A percentile compares a stretch with the other conserved stretches of the same genome.
Evolutionary conservation across 805 yeast species (phyloP).

Genomic region (Wickerhamiella shivajii): DNA sequence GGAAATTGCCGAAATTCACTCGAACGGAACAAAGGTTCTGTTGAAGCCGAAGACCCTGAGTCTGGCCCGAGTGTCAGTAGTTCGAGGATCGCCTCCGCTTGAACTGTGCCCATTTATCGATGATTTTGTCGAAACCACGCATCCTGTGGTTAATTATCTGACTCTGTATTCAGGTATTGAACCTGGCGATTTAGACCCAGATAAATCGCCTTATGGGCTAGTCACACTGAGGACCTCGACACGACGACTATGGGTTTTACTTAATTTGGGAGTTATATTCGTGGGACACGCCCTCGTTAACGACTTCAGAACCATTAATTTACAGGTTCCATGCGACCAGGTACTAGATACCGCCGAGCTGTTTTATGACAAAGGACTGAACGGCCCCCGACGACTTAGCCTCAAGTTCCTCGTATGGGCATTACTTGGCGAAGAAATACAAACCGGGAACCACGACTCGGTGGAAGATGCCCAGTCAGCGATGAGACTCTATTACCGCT

Average conservation of each 20-base stretch:
- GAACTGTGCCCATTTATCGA: conserved; percentile 66
- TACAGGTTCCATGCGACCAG: conserved; percentile 72
- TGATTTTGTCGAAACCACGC: conserved; percentile 69
- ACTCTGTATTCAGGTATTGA: conserved; percentile 91
- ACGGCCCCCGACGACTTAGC: conserved; percentile 54
- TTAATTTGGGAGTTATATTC: conserved; percentile 80
- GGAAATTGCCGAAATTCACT: conserved; percentile 64
- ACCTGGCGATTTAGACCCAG: conserved; percentile 74
- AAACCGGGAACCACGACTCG: conserved; percentile 89
- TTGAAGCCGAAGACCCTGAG: conserved; percentile 63
- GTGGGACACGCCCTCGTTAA: conserved; percentile 89
- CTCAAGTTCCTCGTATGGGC: conserved; percentile 77
- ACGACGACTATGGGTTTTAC: conserved; percentile 74
- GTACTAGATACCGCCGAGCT: conserved; percentile 80
- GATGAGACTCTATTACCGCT: conserved; percentile 56
- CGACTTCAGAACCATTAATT: conserved; percentile 86
- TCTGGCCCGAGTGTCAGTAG: conserved; percentile 77
- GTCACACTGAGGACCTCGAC: conserved; percentile 75
- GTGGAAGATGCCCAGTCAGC: conserved; percentile 94
- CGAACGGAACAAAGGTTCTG: conserved; percentile 53
- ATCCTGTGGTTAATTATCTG: conserved; percentile 60
- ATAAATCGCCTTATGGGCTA: conserved; percentile 45
- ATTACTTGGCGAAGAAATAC: conserved; percentile 60
- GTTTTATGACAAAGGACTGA: conserved; percentile 54
- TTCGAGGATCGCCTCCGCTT: conserved; percentile 46